phyloP scores from a whole-genome alignment of 2,329 filamentous ascomycete species.

The Trichoderma guizhouense region DNA sequence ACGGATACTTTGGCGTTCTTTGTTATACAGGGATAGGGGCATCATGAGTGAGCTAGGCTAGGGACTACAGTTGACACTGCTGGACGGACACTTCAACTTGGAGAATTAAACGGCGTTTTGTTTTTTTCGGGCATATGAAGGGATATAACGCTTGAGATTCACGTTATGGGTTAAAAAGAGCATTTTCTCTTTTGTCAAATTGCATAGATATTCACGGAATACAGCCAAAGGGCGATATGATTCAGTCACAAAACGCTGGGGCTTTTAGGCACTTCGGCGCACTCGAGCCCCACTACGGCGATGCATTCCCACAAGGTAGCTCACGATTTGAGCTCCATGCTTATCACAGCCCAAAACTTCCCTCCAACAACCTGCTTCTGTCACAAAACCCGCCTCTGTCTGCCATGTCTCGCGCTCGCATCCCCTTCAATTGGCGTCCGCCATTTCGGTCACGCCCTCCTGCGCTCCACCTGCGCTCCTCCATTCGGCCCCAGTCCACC shows the following conservation, averaged over 20 bases:
- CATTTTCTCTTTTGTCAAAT: not conserved
- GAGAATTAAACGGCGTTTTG: not conserved
- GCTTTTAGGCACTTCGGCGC: not conserved
- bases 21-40: not conserved
- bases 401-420: slow-evolving; percentile 28
- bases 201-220: not conserved
- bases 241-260: not conserved
- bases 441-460: slow-evolving; percentile 19
- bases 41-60: not conserved
- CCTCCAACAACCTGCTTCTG: not conserved
- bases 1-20: not conserved
- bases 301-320: not conserved
- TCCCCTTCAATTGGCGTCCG: slow-evolving; percentile 25
- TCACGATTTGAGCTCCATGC: not conserved
- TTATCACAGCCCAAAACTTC: not conserved
- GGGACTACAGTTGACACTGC: not conserved
- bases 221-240: not conserved
- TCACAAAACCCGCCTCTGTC: not conserved
- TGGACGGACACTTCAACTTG: slow-evolving; percentile 4
- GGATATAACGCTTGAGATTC: not conserved
- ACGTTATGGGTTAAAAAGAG: not conserved
- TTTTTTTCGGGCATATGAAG: not conserved
- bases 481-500: slow-evolving; percentile 28
- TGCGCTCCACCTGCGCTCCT: slow-evolving; percentile 11
- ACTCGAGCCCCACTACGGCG: not conserved